Evolutionary conservation across 257 asterid genomes (phyloP), one percentile per base, ranked within the genome.

Genomic region (Jaltomata sinuosa): DNA sequence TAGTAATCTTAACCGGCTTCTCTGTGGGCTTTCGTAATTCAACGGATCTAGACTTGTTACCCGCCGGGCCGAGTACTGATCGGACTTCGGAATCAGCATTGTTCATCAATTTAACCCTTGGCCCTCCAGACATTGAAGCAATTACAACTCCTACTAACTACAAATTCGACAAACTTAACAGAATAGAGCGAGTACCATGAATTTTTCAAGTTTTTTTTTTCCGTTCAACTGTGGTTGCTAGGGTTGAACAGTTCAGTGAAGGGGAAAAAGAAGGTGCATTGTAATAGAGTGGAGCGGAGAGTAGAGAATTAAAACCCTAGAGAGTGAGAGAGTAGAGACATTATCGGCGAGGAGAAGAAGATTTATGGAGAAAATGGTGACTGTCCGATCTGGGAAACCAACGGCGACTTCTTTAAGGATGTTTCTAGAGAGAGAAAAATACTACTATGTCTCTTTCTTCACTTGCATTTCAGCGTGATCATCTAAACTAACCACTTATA

Each of bases 21-120:
- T 84, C 69, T 42, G 53, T 78, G 64, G 96, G 96, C 89, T 91
- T 92, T 57, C 93, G 83, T 4, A 88, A 87, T 87, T 93, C 96
- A 59, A 87, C 71, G 84, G 97, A 91, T 93, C 95, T 91, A 87
- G 91, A 76, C 76, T 93, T 92, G 85, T 91, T 96, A 3, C 95
- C 96, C 3, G 98, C 93, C 45, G 98, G 97, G 59, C 93, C 99
- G 38, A 93, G 95, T 83, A 93, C 93, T 85, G 97, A 88, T 12
- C 97, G 88, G 49, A 87, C 83, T 85, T 93, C 97, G 52, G 92
- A 74, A 71, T 91, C 93, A 62, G 89, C 83, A 53, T 87, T 85
- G 87, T 87, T 90, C 92, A 86, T 89, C 87, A 89, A 88, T 83
- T 89, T 91, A 87, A 86, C 94, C 88, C 93, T 88, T 49, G 93